Percentiles rank a stretch among this genome's conserved stretches.
Evolutionary conservation across 805 yeast genomes (phyloP).

Genomic region (Teunomyces stri): DNA sequence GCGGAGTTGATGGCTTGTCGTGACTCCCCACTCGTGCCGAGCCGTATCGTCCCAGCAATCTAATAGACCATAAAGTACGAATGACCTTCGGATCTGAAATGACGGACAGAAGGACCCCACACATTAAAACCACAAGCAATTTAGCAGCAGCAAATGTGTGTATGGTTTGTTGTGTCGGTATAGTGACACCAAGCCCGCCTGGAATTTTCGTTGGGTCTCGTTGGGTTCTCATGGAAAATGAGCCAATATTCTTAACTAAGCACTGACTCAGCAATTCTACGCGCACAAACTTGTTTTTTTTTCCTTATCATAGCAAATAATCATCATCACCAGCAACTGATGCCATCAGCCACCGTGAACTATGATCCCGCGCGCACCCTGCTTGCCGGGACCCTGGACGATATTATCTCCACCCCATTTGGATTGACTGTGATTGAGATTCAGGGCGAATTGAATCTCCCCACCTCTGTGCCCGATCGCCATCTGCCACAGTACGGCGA

Average conservation of each 20-base stretch:
- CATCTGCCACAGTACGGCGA: no score
- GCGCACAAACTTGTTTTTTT: no score
- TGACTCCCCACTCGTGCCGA: no score
- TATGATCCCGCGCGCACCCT: slow-evolving; percentile 5
- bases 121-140: no score
- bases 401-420: slow-evolving; percentile 46
- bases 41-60: no score
- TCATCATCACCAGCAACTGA: background rate
- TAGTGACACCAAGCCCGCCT: no score
- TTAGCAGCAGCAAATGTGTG: no score
- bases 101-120: no score
- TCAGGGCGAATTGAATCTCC: slow-evolving; percentile 66
- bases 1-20: background rate
- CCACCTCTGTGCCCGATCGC: slow-evolving; percentile 10
- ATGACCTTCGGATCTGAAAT: no score
- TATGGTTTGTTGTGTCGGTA: no score
- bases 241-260: background rate
- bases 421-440: slow-evolving; percentile 67
- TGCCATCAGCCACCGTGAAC: slow-evolving; percentile 13
- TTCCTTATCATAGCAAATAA: background rate
- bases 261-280: background rate
- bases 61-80: no score
- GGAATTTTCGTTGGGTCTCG: no score
- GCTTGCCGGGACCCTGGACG: slow-evolving; percentile 1
- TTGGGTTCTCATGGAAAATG: background rate